Percentiles rank a stretch among this genome's conserved stretches.
Conservation (phyloP, 1,284 basidiomycete genomes). For the Marasmius oreades region DNA sequence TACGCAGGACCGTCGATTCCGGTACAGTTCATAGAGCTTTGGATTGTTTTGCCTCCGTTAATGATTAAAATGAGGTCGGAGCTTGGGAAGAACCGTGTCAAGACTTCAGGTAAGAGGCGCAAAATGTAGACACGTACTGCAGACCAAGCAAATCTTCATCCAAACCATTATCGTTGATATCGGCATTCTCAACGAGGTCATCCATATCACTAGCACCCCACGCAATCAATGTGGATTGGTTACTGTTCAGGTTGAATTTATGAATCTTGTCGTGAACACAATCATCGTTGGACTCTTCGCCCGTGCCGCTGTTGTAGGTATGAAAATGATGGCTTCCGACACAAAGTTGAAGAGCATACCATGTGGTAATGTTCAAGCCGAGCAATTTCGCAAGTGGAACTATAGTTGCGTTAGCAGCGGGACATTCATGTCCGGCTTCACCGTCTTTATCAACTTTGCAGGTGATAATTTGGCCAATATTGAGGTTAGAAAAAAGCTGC, state of each 20-base stretch:
- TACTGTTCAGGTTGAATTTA: not conserved
- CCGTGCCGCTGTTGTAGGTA: too few species aligned
- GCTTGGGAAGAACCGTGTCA: not conserved
- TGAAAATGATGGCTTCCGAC: not conserved
- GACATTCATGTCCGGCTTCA: slow-evolving; percentile 5
- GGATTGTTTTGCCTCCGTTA: not conserved
- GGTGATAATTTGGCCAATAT: slow-evolving; percentile 9
- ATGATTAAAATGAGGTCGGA: slow-evolving; percentile 10
- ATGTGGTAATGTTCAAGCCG: slow-evolving; percentile 7
- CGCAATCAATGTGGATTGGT: not conserved
- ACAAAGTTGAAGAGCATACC: not conserved
- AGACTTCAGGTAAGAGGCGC: not conserved
- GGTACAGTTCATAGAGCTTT: slow-evolving; percentile 13
- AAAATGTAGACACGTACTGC: slow-evolving; percentile 1
- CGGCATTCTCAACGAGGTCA: slow-evolving; percentile 16
- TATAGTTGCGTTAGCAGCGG: slow-evolving; percentile 3
- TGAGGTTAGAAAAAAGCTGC: not conserved
- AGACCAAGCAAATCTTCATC: slow-evolving; percentile 7
- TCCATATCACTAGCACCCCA: slow-evolving; percentile 7
- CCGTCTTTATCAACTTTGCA: slow-evolving; percentile 21
- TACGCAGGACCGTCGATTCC: slow-evolving; percentile 12
- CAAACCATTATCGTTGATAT: slow-evolving; percentile 14
- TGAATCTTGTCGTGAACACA: not conserved
- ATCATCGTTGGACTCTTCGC: not conserved
- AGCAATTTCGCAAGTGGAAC: slow-evolving; percentile 3